These are phyloP conservation scores for Berkeleyomyces basicola DNA, from an alignment of 2,329 filamentous ascomycete species.

Conservation along the genomic window DNA sequence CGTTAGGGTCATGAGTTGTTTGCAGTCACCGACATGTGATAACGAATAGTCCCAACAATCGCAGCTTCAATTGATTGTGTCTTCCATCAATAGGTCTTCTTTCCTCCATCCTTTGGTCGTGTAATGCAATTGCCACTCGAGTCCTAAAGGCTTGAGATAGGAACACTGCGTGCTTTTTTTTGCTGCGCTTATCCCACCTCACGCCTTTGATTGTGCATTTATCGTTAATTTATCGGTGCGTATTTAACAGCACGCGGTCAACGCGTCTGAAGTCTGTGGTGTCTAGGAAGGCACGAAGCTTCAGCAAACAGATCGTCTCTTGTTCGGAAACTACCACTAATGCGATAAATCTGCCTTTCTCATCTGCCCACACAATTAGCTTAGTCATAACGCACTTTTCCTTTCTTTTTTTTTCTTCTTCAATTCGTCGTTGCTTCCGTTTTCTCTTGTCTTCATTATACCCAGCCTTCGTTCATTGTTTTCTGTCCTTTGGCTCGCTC, in stretches of 20 bases:
- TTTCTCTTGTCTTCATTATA: not conserved
- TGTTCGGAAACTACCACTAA: not conserved
- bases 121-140: too few species aligned
- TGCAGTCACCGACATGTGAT: not conserved
- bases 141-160: not conserved
- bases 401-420: not conserved
- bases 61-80: not conserved
- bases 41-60: not conserved
- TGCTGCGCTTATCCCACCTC: not conserved
- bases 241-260: slow-evolving; percentile 5
- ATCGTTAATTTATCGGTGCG: not conserved
- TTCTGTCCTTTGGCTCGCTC: not conserved
- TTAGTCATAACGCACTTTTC: not conserved
- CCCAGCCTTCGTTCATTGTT: not conserved
- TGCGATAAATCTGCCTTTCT: not conserved
- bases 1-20: not conserved
- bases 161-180: not conserved
- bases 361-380: not conserved
- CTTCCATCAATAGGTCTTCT: not conserved
- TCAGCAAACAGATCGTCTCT: not conserved
- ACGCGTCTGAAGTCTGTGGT: slow-evolving; percentile 1
- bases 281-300: not conserved
- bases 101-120: too few species aligned
- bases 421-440: too few species aligned
- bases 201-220: not conserved